Evolutionary conservation across 1,139 yeast species (phyloP), one percentile per base, ranked within the genome.

Genomic region (Taphrina deformans): DNA sequence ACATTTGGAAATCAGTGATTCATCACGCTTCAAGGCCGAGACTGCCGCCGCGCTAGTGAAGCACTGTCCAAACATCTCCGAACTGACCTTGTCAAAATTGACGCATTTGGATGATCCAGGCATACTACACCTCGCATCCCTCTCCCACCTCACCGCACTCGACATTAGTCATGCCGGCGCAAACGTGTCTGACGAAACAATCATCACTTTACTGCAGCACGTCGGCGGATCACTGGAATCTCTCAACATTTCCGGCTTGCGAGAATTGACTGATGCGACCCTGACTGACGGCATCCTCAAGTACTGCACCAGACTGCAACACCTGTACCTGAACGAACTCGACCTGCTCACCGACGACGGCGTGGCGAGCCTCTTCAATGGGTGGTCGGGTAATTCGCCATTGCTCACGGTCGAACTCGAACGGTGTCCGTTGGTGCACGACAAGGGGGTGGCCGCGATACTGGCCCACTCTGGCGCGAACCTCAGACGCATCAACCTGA

Each of bases 1-100:
- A 55, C 77, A 80, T 21, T 84, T 93, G 70, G 87, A 86, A 70
- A 75, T 93, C 16, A 79, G 86, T 51, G 89, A 90, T 72, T 92
- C 97, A 0, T 97, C 93, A 73, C 79, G 98, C 67, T 86, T 93
- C 69, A 82, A 85, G 16, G 83, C 86, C 68, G 87, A 84, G 62
- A 84, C 92, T 0, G 74, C 91, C 38, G 80, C 84, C 3, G 76
- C 85, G 21, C 73, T 93, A 62, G 79, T 89, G 24, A 88, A 83
- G 66, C 81, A 82, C 67, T 83, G 91, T 72, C 72, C 78, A 0
- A 78, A 79, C 31, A 75, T 93, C 53, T 78, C 76, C 45, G 75
- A 78, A 0, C 73, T 87, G 41, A 79, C 84, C 1, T 75, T 93
- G 44, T 82, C 88, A 3, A 78, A 93, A 55, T 75, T 93, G 40